phyloP scores from a whole-genome alignment of 306 rosid species.

The Corylus avellana region DNA sequence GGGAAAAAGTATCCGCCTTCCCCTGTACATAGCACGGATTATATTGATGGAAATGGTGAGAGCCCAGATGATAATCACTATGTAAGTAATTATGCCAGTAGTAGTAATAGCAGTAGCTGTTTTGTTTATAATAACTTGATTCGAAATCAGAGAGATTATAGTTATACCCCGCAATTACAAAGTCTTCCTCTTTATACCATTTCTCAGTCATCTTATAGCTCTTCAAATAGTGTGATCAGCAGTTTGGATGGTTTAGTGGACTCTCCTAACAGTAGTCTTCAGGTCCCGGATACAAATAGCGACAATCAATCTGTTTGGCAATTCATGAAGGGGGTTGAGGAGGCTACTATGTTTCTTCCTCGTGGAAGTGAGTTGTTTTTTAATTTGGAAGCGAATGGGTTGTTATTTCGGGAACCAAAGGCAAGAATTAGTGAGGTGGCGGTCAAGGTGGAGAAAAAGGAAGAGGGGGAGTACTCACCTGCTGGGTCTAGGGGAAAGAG shows the following conservation, averaged over 20 bases:
- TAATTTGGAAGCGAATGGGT: slow-evolving; percentile 37
- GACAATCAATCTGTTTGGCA: slow-evolving; percentile 78
- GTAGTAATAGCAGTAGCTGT: slow-evolving; percentile 38
- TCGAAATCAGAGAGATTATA: slow-evolving; percentile 37
- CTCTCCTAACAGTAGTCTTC: slow-evolving; percentile 57
- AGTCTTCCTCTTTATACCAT: slow-evolving; percentile 35
- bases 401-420: slow-evolving; percentile 25
- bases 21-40: slow-evolving; percentile 32
- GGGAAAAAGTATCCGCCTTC: slow-evolving; percentile 82
- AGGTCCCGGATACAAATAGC: slow-evolving; percentile 44
- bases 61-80: slow-evolving; percentile 31
- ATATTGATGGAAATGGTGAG: slow-evolving; percentile 37
- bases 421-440: slow-evolving; percentile 25
- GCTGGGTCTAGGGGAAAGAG: slow-evolving; percentile 57
- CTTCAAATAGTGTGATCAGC: slow-evolving; percentile 55
- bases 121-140: slow-evolving; percentile 29
- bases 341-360: slow-evolving; percentile 83
- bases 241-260: slow-evolving; percentile 60
- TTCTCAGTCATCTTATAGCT: slow-evolving; percentile 55
- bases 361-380: slow-evolving; percentile 50
- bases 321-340: slow-evolving; percentile 84
- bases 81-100: slow-evolving; percentile 35
- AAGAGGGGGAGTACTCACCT: slow-evolving; percentile 30
- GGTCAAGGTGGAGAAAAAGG: slow-evolving; percentile 53
- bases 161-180: slow-evolving; percentile 35